A percentile compares a stretch with the other conserved stretches of the same genome.
Evolutionary conservation across 306 rosid genomes (phyloP).

Genomic region (Sphenostylis stenocarpa): DNA sequence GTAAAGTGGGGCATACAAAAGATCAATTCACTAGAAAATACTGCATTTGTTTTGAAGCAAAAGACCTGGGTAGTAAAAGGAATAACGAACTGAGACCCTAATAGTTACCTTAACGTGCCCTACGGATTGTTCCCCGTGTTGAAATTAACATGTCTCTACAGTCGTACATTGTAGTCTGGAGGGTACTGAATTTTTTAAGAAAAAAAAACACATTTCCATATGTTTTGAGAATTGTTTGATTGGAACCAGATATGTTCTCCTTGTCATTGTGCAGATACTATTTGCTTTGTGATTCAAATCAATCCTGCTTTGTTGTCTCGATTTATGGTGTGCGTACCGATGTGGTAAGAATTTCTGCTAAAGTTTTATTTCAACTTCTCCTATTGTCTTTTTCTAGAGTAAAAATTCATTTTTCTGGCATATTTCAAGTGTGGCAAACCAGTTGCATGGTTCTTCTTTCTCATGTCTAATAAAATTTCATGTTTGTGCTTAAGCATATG

Average conservation of each 20-base stretch:
- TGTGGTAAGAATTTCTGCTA: conserved; percentile 55
- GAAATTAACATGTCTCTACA: background rate
- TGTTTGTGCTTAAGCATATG: background rate
- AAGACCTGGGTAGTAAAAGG: background rate
- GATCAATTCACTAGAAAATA: no score
- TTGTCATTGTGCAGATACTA: conserved; percentile 67
- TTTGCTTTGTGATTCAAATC: conserved; percentile 75
- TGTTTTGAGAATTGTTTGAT: conserved; percentile 8
- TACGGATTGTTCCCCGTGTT: background rate
- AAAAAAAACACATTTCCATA: background rate
- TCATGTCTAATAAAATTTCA: conserved; percentile 1
- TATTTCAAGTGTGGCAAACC: conserved; percentile 3
- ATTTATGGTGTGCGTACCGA: conserved; percentile 74
- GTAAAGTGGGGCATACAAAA: no score
- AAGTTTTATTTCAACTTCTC: conserved; percentile 15
- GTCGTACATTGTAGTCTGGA: background rate
- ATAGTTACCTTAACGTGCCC: background rate
- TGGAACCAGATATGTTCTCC: conserved; percentile 13
- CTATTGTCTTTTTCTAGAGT: background rate
- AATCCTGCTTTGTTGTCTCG: conserved; percentile 70
- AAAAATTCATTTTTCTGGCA: background rate
- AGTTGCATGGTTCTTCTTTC: conserved; percentile 19
- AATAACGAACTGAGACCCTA: background rate
- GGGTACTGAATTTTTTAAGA: background rate
- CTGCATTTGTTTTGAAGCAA: background rate